Conservation (phyloP, 2,329 filamentous ascomycete genomes). For the Elsinoe australis region DNA sequence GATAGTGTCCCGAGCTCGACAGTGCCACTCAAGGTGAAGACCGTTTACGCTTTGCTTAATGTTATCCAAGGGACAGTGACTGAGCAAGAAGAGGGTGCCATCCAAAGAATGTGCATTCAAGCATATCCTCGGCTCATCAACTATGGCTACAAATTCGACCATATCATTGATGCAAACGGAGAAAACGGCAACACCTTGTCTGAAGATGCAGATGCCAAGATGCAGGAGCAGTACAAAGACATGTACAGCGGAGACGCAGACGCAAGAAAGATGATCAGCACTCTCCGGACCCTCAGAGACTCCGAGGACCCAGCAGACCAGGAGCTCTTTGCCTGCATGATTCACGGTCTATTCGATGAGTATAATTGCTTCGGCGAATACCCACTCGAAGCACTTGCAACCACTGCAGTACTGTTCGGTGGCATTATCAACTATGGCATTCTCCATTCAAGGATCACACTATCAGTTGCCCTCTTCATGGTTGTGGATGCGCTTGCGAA, state of each 20-base stretch:
- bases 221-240: constrained; percentile 96
- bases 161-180: constrained; percentile 81
- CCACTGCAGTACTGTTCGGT: constrained; percentile 91
- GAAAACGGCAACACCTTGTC: constrained; percentile 74
- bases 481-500: constrained; percentile 93
- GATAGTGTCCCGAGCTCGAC: constrained; percentile 55
- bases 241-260: constrained; percentile 93
- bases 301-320: constrained; percentile 79
- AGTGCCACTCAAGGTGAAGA: constrained; percentile 68
- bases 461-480: constrained; percentile 93
- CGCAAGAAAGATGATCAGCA: constrained; percentile 75
- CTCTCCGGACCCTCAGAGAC: constrained; percentile 78
- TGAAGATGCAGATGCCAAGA: constrained; percentile 70
- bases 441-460: constrained; percentile 69
- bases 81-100: constrained; percentile 64
- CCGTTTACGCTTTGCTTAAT: constrained; percentile 70
- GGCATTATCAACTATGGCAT: constrained; percentile 92
- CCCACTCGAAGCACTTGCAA: constrained; percentile 89
- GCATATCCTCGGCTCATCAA: constrained; percentile 93
- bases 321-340: constrained; percentile 97
- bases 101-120: constrained; percentile 83
- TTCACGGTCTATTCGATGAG: constrained; percentile 94
- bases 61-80: constrained; percentile 57
- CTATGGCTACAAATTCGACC: constrained; percentile 69
- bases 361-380: constrained; percentile 94